Percentiles rank a stretch among this genome's conserved stretches.
Evolutionary conservation across 1,139 yeast genomes (phyloP).

Genomic region (Blastobotrys indianensis): DNA sequence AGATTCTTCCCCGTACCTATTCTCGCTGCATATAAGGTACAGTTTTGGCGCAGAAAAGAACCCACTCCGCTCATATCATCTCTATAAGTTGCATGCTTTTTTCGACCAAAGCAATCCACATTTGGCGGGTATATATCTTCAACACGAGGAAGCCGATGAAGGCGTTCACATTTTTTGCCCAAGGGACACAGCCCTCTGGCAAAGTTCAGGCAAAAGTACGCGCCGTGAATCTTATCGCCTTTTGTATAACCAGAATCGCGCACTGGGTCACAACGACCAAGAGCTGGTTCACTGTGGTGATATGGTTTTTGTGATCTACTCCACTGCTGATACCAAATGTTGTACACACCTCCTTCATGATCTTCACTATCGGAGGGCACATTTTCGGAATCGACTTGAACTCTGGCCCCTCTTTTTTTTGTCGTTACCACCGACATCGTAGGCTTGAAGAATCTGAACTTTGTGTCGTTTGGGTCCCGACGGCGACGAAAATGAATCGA

Average conservation of each 20-base stretch:
- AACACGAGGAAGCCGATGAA: conserved; percentile 68
- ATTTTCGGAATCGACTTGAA: conserved; percentile 65
- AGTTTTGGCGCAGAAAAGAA: conserved; percentile 60
- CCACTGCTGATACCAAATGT: conserved; percentile 89
- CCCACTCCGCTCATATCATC: conserved; percentile 98
- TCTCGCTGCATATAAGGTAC: conserved; percentile 76
- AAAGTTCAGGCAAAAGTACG: conserved; percentile 70
- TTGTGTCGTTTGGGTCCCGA: no score
- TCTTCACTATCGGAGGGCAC: conserved; percentile 51
- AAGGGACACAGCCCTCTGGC: conserved; percentile 82
- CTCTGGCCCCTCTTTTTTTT: conserved; percentile 46
- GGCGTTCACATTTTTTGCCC: conserved; percentile 68
- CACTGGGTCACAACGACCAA: conserved; percentile 48
- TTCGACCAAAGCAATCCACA: conserved; percentile 90
- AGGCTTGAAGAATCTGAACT: no score
- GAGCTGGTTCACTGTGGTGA: conserved; percentile 29
- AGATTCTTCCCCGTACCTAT: conserved; percentile 40
- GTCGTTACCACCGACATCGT: not conserved
- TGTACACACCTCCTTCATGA: conserved; percentile 43
- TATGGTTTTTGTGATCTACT: conserved; percentile 27
- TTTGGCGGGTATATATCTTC: conserved; percentile 49
- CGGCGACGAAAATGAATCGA: no score
- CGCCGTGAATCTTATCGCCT: conserved; percentile 48
- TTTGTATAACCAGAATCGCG: conserved; percentile 71
- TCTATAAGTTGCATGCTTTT: conserved; percentile 70